phyloP scores from a whole-genome alignment of 805 yeast species.

The Cyberlindnera meyerae region DNA sequence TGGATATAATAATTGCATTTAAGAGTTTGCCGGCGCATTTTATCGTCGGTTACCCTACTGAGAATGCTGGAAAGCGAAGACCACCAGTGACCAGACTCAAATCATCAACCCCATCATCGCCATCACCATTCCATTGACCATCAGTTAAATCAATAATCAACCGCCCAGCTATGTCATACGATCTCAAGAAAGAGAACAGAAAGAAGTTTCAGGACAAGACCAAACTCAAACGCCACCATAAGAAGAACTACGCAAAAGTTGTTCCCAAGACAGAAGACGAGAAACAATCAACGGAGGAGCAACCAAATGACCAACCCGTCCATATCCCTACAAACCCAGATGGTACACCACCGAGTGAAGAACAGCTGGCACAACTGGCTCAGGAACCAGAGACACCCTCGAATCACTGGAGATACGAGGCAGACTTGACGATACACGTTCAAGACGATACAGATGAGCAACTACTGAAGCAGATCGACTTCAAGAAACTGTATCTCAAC shows the following conservation, averaged over 20 bases:
- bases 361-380: slow-evolving; percentile 14
- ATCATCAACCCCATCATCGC: too few relatives aligned
- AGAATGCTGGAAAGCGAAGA: too few relatives aligned
- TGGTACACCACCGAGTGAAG: not conserved
- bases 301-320: not conserved
- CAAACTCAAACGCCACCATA: slow-evolving; percentile 33
- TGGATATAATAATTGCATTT: too few relatives aligned
- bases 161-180: slow-evolving; percentile 20
- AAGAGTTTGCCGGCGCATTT: too few relatives aligned
- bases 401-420: slow-evolving; percentile 23
- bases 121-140: not conserved
- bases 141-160: not conserved
- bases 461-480: slow-evolving; percentile 15
- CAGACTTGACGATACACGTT: slow-evolving; percentile 20
- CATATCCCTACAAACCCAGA: not conserved
- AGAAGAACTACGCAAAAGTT: slow-evolving; percentile 34
- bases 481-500: slow-evolving; percentile 13
- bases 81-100: too few relatives aligned
- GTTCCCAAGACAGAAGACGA: slow-evolving; percentile 16
- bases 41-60: too few relatives aligned
- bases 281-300: slow-evolving; percentile 2
- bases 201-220: slow-evolving; percentile 39
- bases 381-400: slow-evolving; percentile 14
- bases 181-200: slow-evolving; percentile 35
- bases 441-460: slow-evolving; percentile 13